Base-by-base conservation (phyloP, 192 early-diverging fungal genomes). In the Lobosporangium transversale region DNA sequence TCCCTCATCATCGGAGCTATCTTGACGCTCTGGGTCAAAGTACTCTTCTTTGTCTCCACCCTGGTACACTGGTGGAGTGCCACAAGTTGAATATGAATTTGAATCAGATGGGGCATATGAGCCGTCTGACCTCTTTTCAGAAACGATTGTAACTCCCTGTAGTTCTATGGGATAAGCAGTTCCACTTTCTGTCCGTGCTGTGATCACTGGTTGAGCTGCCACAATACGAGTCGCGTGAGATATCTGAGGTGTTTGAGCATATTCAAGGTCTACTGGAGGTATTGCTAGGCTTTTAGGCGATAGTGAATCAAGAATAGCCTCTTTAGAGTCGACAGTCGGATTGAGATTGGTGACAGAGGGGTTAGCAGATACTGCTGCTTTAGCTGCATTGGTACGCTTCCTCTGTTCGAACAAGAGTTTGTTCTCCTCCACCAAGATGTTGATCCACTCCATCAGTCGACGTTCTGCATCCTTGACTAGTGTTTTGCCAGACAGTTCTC, bases 381-480 rank as follows among this genome's bases (percentile, higher is more conserved):
- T 44, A 17, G 69, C 48, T 29, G 64, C 73, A 35, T 76, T 76
- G 42, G 53, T 47, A 10, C 64, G 57, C 30, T 67, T 66, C 29
- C 73, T 24, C 35, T 35, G 66, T 1, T 76, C 73, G 45, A 76
- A 76, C 53, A 76, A 67, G 30, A 64, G 36, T 30, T 58, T 66
- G 64, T 76, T 76, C 58, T 76, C 73, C 53, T 76, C 73, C 17
- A 67, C 73, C 51, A 76, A 21, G n/a, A 76, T 32, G 32, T 76
- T 76, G 45, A 67, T 47, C 73, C 73, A 76, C 11, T 76, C 73
- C 73, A 76, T 76, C 35, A 76, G 8, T 26, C 73, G 15, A 11
- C 73, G 36, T 56, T 76, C 73, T 17, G 73, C 58, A 67, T 76
- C 73, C 58, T 76, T 76, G 53, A 76, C 73, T 2, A 64, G 64